Evolutionary conservation across 768 basidiomycete species (phyloP), one percentile per base, ranked within the genome.

Genomic region (Boletus subcaerulescens): DNA sequence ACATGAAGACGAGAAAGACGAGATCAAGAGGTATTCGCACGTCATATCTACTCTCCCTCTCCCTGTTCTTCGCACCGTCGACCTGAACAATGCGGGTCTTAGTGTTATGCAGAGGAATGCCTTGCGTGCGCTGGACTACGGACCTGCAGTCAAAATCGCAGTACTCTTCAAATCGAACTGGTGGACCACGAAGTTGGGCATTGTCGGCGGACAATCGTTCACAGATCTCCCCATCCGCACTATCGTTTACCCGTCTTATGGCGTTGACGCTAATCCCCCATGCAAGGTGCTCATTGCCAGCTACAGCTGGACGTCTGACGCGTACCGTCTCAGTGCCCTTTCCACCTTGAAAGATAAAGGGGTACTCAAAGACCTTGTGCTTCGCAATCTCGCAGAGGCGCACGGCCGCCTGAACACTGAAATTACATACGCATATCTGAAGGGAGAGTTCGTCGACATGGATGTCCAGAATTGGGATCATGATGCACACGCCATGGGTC

Each of bases 201-300:
- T 76, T 26, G 48, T 71, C 8, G 78, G 79, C 7, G 78, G 79
- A 0, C 72, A 73, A 57, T 70, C 76, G 4, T 69, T 59, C 58
- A 80, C 77, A 1, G 78, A 79, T 59, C 60, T 69, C n/a, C 74
- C 73, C 6, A 60, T 76, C n/a, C 71, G 76, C 31, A 73, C 69
- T 0, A 63, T 76, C 46, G 74, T 80, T 2, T 80, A 78, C 57
- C 79, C 78, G 0, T 79, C 77, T 4, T 74, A 73, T 26, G 75
- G 74, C 0, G 57, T 60, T 20, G 52, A 58, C n/a, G 45, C 57
- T 13, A 20, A 20, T 22, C 57, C 56, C 0, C 66, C 63, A 7
- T 60, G 68, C 18, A 67, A 64, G 0, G 65, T 68, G 1, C 62
- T 79, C 9, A 75, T 79, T 11, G 76, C 73, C 4, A 76, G 75